Conservation (phyloP, 139 green algal genomes). For the Ettlia oleoabundans region DNA sequence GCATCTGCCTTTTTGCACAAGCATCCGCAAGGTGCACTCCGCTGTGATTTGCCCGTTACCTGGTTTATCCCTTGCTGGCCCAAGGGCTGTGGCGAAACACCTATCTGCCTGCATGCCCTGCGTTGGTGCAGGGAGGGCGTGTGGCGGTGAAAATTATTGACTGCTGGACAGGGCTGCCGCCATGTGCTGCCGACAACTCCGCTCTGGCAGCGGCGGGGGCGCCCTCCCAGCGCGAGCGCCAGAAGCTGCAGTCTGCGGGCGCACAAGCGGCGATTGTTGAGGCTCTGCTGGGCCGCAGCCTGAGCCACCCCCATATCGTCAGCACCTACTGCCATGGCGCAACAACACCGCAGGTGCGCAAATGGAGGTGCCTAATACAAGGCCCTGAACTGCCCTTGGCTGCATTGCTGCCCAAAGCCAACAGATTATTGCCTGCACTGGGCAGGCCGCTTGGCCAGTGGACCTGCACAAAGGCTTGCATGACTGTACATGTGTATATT, state of each 20-base stretch:
- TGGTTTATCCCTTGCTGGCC: no score
- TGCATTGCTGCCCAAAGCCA: no score
- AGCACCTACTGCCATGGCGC: conserved; percentile 24
- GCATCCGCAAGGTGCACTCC: neutral
- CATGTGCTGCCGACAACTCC: neutral
- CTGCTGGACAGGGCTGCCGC: neutral
- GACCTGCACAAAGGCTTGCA: no score
- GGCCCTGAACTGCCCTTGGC: no score
- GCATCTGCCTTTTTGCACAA: neutral
- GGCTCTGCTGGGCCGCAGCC: conserved; percentile 38
- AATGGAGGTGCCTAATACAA: no score
- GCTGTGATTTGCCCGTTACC: neutral
- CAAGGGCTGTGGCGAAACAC: no score
- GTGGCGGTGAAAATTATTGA: conserved; percentile 71
- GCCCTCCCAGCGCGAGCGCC: neutral
- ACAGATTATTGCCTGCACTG: no score
- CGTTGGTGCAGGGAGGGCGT: conserved; percentile 18
- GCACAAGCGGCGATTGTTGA: conserved; percentile 35
- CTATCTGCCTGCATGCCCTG: no score
- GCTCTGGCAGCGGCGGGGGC: neutral
- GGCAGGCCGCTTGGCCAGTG: no score
- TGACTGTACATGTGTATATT: no score
- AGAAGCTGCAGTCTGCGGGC: neutral
- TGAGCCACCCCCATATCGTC: conserved; percentile 63
- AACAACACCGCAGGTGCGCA: neutral